These are phyloP conservation scores for Aureobasidium zeae DNA, from an alignment of 2,329 filamentous ascomycete genomes.

Conservation along the genomic window DNA sequence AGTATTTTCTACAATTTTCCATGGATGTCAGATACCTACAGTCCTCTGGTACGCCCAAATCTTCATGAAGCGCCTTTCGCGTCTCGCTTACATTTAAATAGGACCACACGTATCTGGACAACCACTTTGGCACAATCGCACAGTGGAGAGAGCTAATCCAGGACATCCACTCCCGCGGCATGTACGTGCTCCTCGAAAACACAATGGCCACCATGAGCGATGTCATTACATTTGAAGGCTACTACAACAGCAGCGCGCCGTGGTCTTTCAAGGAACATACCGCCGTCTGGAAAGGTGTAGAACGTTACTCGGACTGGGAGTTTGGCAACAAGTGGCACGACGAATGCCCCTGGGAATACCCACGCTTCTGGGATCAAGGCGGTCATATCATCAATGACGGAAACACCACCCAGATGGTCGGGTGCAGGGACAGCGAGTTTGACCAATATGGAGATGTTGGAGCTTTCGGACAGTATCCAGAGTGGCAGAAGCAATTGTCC, in stretches of 20 bases:
- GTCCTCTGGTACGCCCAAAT: conserved; percentile 44
- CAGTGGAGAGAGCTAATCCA: conserved; percentile 49
- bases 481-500: conserved; percentile 54
- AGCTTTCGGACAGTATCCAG: conserved; percentile 53
- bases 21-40: conserved; percentile 54
- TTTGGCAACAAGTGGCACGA: conserved; percentile 46
- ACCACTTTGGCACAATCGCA: conserved; percentile 51
- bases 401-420: conserved; percentile 25
- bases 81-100: conserved; percentile 47
- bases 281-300: conserved; percentile 46
- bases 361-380: conserved; percentile 52
- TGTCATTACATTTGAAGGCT: conserved; percentile 53
- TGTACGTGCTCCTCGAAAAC: conserved; percentile 60
- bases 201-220: conserved; percentile 56
- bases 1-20: conserved; percentile 55
- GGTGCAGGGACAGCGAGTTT: conserved; percentile 48
- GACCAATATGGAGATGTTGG: conserved; percentile 53
- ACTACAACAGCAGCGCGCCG: conserved; percentile 49
- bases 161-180: conserved; percentile 52
- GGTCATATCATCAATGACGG: conserved; percentile 44
- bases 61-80: conserved; percentile 50
- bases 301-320: conserved; percentile 51
- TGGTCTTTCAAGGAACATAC: conserved; percentile 49
- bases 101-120: conserved; percentile 55
- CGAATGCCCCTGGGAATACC: conserved; percentile 45